Conservation (phyloP, 169 alveolate species). For the Plasmodium cynomolgi region DNA sequence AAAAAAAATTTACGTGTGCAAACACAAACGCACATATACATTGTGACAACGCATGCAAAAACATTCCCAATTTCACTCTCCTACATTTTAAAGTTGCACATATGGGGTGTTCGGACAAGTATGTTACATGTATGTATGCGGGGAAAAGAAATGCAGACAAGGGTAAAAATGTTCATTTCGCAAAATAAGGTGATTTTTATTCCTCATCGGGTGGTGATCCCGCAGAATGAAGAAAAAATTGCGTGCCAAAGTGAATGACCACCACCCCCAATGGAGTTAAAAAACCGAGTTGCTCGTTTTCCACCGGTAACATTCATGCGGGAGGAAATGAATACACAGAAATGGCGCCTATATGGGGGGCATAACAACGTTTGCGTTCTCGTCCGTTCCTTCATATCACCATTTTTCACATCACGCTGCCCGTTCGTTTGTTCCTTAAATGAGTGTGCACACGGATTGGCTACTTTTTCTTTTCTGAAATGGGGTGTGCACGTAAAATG, state of each 20-base stretch:
- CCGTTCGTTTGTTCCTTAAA: background rate
- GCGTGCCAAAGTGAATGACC: no score
- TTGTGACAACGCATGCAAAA: background rate
- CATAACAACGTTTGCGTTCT: no score
- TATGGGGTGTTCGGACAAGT: background rate
- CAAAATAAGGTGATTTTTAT: no score
- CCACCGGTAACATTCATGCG: no score
- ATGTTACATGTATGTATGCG: background rate
- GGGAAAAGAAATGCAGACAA: background rate
- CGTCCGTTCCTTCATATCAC: no score
- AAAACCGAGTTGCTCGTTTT: no score
- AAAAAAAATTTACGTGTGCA: background rate
- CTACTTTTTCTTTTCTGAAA: background rate
- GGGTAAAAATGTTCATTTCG: no score
- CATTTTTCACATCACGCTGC: no score
- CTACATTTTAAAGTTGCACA: background rate
- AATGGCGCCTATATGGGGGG: no score
- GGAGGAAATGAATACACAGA: no score
- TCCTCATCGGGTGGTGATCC: background rate
- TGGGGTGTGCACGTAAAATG: background rate
- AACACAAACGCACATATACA: background rate
- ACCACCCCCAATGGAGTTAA: no score
- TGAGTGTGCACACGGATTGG: background rate
- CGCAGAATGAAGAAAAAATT: background rate
- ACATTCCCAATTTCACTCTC: background rate